Evolutionary conservation across 345 rosid species (phyloP).

Genomic region (Carallia pectinifolia): DNA sequence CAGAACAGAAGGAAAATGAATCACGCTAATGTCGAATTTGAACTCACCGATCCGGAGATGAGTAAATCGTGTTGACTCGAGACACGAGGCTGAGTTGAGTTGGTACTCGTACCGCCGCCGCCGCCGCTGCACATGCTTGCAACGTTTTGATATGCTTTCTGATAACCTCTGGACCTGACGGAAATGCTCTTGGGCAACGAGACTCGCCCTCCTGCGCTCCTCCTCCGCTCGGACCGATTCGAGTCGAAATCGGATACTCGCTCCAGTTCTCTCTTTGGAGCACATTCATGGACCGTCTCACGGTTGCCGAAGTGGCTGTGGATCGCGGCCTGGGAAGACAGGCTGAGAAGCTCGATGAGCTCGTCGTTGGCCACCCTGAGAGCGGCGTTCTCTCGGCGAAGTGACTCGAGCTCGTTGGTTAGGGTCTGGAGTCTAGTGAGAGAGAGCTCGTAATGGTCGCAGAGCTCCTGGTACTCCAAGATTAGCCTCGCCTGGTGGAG

Average conservation of each 20-base stretch:
- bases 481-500: conserved; percentile 69
- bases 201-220: conserved; percentile 34
- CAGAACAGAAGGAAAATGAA: neutral
- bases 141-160: conserved; percentile 17
- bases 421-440: conserved; percentile 48
- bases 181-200: conserved; percentile 73
- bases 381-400: conserved; percentile 57
- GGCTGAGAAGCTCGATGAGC: conserved; percentile 52
- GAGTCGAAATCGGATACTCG: conserved; percentile 10
- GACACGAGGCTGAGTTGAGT: conserved; percentile 32
- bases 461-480: conserved; percentile 64
- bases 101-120: conserved; percentile 20
- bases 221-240: conserved; percentile 26
- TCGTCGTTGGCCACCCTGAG: conserved; percentile 59
- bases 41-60: conserved; percentile 40
- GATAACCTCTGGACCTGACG: conserved; percentile 57
- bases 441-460: conserved; percentile 44
- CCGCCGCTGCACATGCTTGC: conserved; percentile 19
- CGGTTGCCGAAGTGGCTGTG: neutral
- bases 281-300: neutral
- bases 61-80: conserved; percentile 31
- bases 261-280: too few species aligned
- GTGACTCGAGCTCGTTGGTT: conserved; percentile 47
- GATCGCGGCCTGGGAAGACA: conserved; percentile 25
- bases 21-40: neutral